Conservation (phyloP, 2,329 filamentous ascomycete species). For the Alternaria arborescens region DNA sequence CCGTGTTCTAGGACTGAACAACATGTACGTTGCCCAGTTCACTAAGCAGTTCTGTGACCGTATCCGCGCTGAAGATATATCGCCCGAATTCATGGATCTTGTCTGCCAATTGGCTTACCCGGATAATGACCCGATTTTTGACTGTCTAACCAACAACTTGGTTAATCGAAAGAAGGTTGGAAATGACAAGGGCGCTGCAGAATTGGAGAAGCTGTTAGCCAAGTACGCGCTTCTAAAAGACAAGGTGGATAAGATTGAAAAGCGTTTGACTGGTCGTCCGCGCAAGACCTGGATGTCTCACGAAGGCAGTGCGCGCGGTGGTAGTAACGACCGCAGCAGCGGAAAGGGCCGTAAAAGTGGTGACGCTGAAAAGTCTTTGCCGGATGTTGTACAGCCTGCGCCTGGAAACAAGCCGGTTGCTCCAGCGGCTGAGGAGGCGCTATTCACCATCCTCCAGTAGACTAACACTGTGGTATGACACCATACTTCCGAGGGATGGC, state of each 20-base stretch:
- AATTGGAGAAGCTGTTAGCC: constrained; percentile 12
- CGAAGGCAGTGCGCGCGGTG: background rate
- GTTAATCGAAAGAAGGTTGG: constrained; percentile 14
- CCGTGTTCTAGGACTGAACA: constrained; percentile 36
- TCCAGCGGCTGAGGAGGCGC: background rate
- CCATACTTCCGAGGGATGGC: background rate
- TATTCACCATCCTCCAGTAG: background rate
- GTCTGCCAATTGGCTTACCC: constrained; percentile 26
- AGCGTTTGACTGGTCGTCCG: background rate
- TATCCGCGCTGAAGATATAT: constrained; percentile 27
- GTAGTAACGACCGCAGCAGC: background rate
- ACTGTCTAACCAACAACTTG: constrained; percentile 41
- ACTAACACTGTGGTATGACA: background rate
- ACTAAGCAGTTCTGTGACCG: constrained; percentile 40
- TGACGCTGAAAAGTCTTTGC: background rate
- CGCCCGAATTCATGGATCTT: constrained; percentile 26
- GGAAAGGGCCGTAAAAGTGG: background rate
- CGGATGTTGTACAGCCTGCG: background rate
- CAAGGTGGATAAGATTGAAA: constrained; percentile 20
- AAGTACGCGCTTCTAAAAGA: constrained; percentile 15
- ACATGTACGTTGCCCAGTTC: constrained; percentile 44
- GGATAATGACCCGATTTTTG: constrained; percentile 38
- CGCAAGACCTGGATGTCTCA: background rate
- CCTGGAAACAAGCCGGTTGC: background rate
- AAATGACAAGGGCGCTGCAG: background rate